Base-by-base conservation (phyloP, 108 stramenopile genomes). In the Nitzschia sp. region DNA sequence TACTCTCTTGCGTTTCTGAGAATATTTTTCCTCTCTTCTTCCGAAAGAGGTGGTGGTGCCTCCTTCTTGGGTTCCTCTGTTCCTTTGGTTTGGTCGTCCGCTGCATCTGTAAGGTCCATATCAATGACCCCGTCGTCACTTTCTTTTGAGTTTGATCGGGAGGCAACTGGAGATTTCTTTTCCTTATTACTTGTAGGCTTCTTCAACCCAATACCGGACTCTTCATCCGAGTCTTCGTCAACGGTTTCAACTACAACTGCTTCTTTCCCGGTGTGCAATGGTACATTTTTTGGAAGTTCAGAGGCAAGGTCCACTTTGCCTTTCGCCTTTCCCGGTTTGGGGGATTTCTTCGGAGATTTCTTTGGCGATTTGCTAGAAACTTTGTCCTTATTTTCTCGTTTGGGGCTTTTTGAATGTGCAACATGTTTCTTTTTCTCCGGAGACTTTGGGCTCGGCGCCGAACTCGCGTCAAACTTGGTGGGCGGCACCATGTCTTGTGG, bases 1-100 rank as follows among this genome's bases (percentile, higher is more conserved):
- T 57, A 57, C 31, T 57, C 56, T 57, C 56, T 28, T 5, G 56
- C 56, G n/a, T 57, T 9, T 57, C 49, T 8, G 4, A 51, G 21
- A 51, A 51, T 51, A 4, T 17, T 51, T 4, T 51, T 17, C 49
- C 21, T 51, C 21, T 51, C 49, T n/a, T 8, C 49, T 51, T 51
- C 49, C 21, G 8, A 19, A 19, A 51, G 49, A 4, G 49, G 49
- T 23, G 13, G 19, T 19, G 21, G n/a, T 51, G 5, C 49, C 4
- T 51, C 49, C 21, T 51, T 19, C 21, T 17, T 51, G 5, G 21
- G 18, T 23, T 17, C 49, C 13, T 17, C 21, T 19, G 8, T 21
- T 17, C 21, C 49, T 19, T 51, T 19, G n/a, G 21, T 23, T 19
- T 51, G 11, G 13, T 8, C 49, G 13, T 51, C 17, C 19, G 11